phyloP scores from a whole-genome alignment of 1,139 yeast genomes.

The Scheffersomyces quercinus region DNA sequence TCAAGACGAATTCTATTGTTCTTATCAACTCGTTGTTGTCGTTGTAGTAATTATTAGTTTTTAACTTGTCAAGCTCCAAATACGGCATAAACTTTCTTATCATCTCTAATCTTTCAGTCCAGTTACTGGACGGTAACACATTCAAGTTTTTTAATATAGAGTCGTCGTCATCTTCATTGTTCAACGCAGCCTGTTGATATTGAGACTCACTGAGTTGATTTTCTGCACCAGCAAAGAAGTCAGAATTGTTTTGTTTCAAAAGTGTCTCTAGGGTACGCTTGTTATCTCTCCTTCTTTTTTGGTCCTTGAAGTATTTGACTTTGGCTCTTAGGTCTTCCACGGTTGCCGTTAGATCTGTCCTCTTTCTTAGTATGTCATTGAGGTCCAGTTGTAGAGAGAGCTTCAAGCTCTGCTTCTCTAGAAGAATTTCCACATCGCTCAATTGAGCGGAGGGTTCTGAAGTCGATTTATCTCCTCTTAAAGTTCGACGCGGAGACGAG shows the following conservation, averaged over 20 bases:
- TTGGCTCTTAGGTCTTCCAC: slow-evolving; percentile 23
- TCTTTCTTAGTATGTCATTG: slow-evolving; percentile 20
- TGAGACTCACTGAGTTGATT: neutral
- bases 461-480: too few relatives aligned
- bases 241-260: slow-evolving; percentile 24
- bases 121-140: slow-evolving; percentile 39
- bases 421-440: neutral
- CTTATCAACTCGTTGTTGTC: slow-evolving; percentile 12
- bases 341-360: slow-evolving; percentile 18
- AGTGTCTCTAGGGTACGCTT: slow-evolving; percentile 20
- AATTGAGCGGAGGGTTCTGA: neutral
- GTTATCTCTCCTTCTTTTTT: slow-evolving; percentile 13
- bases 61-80: slow-evolving; percentile 22
- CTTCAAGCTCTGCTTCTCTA: slow-evolving; percentile 20
- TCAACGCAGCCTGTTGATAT: slow-evolving; percentile 1
- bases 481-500: too few relatives aligned
- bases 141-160: slow-evolving; percentile 24
- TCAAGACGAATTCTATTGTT: slow-evolving; percentile 20
- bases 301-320: slow-evolving; percentile 17
- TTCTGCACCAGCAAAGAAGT: slow-evolving; percentile 6
- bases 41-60: slow-evolving; percentile 12
- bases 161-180: slow-evolving; percentile 18
- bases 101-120: slow-evolving; percentile 30
- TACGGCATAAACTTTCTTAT: slow-evolving; percentile 29
- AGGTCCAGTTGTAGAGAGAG: slow-evolving; percentile 5